A percentile compares a stretch with the other conserved stretches of the same genome.
Evolutionary conservation across 2,329 filamentous ascomycete species (phyloP).

Genomic region (Phyllosticta citrichinensis): DNA sequence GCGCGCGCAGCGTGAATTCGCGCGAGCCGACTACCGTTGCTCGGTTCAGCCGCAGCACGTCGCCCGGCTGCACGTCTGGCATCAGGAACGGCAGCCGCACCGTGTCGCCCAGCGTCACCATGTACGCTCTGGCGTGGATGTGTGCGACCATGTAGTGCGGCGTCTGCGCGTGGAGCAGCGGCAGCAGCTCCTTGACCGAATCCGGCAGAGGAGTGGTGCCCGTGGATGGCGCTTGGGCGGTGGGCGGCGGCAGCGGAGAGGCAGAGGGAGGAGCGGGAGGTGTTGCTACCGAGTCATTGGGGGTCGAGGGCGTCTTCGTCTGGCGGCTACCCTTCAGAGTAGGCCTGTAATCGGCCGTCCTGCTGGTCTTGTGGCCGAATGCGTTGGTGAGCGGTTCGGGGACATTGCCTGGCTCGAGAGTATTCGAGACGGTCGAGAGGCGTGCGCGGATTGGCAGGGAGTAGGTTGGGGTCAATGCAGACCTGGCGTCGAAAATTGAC

Average conservation of each 20-base stretch:
- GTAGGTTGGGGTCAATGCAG: slow-evolving; percentile 41
- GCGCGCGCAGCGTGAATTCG: slow-evolving; percentile 73
- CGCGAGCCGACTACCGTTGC: slow-evolving; percentile 73
- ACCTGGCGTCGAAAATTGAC: slow-evolving; percentile 52
- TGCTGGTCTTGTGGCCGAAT: slow-evolving; percentile 27
- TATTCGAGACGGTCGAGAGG: slow-evolving; percentile 33
- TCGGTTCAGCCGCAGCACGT: slow-evolving; percentile 78
- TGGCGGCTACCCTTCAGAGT: background rate
- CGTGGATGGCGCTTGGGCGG: slow-evolving; percentile 23
- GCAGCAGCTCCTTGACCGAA: slow-evolving; percentile 53
- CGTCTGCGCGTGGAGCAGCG: slow-evolving; percentile 61
- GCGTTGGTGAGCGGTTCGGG: slow-evolving; percentile 38
- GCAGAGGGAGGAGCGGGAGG: slow-evolving; percentile 17
- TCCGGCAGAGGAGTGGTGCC: slow-evolving; percentile 38
- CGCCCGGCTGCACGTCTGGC: slow-evolving; percentile 53
- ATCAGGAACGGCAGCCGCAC: slow-evolving; percentile 41
- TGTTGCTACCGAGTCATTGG: slow-evolving; percentile 13
- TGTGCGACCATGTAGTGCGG: slow-evolving; percentile 70
- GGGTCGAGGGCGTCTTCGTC: slow-evolving; percentile 12
- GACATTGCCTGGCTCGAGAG: slow-evolving; percentile 27
- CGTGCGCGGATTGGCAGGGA: slow-evolving; percentile 42
- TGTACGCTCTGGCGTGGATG: slow-evolving; percentile 71
- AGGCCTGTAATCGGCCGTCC: slow-evolving; percentile 18
- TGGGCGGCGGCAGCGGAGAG: slow-evolving; percentile 16
- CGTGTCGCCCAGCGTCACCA: slow-evolving; percentile 52